Base-by-base conservation (phyloP, 73 alveolate species). In the Blepharisma japonicum region DNA sequence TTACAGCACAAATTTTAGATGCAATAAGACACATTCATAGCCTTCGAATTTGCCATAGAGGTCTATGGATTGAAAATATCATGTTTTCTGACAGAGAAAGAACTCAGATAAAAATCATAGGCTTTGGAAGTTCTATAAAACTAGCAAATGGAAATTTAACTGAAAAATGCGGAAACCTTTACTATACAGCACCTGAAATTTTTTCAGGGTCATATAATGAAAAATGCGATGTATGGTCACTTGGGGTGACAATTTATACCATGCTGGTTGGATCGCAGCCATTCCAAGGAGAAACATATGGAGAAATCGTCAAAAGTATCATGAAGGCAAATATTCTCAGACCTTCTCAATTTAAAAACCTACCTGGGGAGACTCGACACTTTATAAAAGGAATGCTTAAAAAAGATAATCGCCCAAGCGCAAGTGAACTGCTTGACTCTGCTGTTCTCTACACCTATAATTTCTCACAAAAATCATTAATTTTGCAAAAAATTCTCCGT, bases 151-250 rank as follows among this genome's bases (percentile, higher is more conserved):
- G 27, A 11, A 53, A 32, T 32, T 32, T 53, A 20, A 53, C 27
- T 14, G n/a, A 53, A 14, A 53, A 53, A 20, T 53, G 23, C 23
- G 67, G 67, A 11, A 14, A 11, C 23, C 67, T 20, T 14, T 14
- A 14, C 27, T 53, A 53, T 53, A 53, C 23, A 20, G 67, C 67
- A 14, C 67, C 67, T 53, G 67, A 53, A 20, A 20, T 53, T 53
- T 53, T 53, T 53, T 20, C n/a, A 53, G 67, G 23, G 23, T 14
- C n/a, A 11, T 53, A 53, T 53, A 53, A 11, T 53, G 67, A 53
- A 20, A 11, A 14, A 53, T 53, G 67, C 67, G 67, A 53, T 53
- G 67, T 14, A 53, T 53, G 67, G 67, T 53, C 67, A 53, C 27
- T 20, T 53, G 67, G 67, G n/a, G 67, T 53, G 67, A 53, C 23